phyloP scores from a whole-genome alignment of 192 early-diverging fungal species.

The Spinellus fusiger region DNA sequence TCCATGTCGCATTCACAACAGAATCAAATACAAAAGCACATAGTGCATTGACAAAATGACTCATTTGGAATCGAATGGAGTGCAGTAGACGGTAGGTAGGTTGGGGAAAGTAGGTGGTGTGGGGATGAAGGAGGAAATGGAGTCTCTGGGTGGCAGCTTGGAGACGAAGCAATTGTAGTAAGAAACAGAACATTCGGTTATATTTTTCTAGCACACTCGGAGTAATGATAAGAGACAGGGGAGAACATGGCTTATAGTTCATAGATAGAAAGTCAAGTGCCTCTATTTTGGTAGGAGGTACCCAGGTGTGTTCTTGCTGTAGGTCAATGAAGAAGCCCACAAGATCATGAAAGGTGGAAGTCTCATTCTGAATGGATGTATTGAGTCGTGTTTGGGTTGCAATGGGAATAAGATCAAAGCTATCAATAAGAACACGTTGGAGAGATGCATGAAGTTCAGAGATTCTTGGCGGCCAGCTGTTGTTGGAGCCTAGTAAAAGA shows the following conservation, averaged over 20 bases:
- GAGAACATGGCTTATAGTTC: constrained; percentile 38
- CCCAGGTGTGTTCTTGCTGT: not conserved
- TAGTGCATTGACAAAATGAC: constrained; percentile 44
- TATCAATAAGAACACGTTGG: not conserved
- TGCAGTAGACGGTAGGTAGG: constrained; percentile 16
- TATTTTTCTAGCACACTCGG: constrained; percentile 35
- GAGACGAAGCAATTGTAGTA: constrained; percentile 34
- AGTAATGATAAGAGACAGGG: constrained; percentile 39
- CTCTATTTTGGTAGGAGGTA: constrained; percentile 26
- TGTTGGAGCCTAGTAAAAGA: constrained; percentile 8
- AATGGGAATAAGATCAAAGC: not conserved
- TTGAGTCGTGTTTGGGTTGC: no score
- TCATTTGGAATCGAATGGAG: constrained; percentile 38
- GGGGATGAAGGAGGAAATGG: constrained; percentile 22
- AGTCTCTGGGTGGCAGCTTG: constrained; percentile 31
- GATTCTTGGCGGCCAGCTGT: constrained; percentile 20
- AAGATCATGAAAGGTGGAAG: not conserved
- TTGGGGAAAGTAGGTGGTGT: constrained; percentile 1
- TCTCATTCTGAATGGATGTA: no score
- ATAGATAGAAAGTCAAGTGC: constrained; percentile 49
- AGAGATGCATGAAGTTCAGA: constrained; percentile 25
- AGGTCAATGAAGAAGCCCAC: not conserved
- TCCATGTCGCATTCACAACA: constrained; percentile 40
- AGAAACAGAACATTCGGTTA: constrained; percentile 42
- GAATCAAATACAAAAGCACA: constrained; percentile 37